A percentile compares a stretch with the other conserved stretches of the same genome.
phyloP scores from a whole-genome alignment of 2,329 filamentous ascomycete species.

The Bisporella sp. region DNA sequence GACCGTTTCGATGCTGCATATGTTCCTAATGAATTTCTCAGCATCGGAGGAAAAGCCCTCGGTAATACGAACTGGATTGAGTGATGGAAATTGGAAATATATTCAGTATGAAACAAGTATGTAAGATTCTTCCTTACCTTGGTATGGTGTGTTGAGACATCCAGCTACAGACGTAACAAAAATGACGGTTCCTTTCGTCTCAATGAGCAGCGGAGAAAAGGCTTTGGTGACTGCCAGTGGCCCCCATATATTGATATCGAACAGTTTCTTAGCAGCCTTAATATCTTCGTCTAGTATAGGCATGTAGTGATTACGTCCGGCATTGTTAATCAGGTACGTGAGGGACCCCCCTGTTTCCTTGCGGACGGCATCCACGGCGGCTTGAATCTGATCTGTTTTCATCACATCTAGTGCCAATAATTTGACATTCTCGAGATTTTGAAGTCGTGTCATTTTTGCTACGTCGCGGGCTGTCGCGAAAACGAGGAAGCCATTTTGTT shows the following conservation, averaged over 20 bases:
- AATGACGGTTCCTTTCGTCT: conserved; percentile 19
- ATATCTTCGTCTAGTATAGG: conserved; percentile 22
- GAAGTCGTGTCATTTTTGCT: conserved; percentile 23
- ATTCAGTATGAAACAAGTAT: too few species aligned
- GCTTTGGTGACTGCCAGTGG: conserved; percentile 22
- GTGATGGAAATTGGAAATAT: too few species aligned
- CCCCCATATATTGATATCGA: conserved; percentile 24
- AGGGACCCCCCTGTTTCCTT: conserved; percentile 29
- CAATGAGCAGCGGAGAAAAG: conserved; percentile 20
- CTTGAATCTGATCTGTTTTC: conserved; percentile 24
- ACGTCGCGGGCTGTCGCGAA: conserved; percentile 31
- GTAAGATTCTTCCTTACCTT: too few species aligned
- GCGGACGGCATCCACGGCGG: conserved; percentile 24
- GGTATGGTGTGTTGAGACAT: background rate
- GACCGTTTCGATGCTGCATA: too few species aligned
- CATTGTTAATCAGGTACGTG: conserved; percentile 38
- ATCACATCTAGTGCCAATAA: conserved; percentile 34
- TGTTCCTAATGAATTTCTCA: too few species aligned
- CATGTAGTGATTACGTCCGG: conserved; percentile 26
- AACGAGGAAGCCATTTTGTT: conserved; percentile 28
- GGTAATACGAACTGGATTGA: too few species aligned
- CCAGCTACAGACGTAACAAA: conserved; percentile 12
- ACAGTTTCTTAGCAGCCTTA: conserved; percentile 18
- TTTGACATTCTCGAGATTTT: conserved; percentile 20
- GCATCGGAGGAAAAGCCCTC: too few species aligned